A percentile compares a stretch with the other conserved stretches of the same genome.
Evolutionary conservation across 768 basidiomycete species (phyloP).

Genomic region (Ramaria sp.): DNA sequence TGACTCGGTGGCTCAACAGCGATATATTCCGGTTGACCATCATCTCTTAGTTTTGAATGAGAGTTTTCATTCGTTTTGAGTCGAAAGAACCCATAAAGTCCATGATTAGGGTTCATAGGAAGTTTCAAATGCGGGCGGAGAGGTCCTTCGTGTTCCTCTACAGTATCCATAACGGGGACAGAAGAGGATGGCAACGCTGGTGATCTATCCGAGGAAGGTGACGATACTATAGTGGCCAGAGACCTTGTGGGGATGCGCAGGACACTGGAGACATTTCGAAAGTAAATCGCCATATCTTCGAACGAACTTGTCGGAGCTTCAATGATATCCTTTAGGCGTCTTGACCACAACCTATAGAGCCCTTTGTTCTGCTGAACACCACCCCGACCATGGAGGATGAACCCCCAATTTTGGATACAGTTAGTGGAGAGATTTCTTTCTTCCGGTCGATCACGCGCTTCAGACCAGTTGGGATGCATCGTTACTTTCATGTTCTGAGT

Average conservation of each 20-base stretch:
- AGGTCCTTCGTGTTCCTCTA: conserved; percentile 15
- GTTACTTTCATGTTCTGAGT: conserved; percentile 69
- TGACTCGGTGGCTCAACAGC: conserved; percentile 26
- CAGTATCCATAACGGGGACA: not conserved
- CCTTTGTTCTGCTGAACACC: not conserved
- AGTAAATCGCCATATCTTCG: not conserved
- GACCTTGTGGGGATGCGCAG: not conserved
- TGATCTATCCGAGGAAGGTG: not conserved
- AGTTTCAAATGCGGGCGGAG: conserved; percentile 34
- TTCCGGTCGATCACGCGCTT: conserved; percentile 75
- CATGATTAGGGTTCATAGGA: conserved; percentile 48
- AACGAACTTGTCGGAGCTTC: not conserved
- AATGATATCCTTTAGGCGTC: not conserved
- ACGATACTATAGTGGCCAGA: not conserved
- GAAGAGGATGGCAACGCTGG: not conserved
- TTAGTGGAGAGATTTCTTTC: conserved; percentile 78
- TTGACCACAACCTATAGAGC: not conserved
- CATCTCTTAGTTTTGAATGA: not conserved
- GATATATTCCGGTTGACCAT: conserved; percentile 43
- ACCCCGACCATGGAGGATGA: not conserved
- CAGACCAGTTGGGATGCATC: conserved; percentile 74
- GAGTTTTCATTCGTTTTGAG: conserved; percentile 34
- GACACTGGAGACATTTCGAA: not conserved
- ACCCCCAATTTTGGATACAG: conserved; percentile 46
- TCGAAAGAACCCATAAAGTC: conserved; percentile 70